Base-by-base conservation (phyloP, 805 yeast genomes). In the Isabelozyma pseudorhagii region DNA sequence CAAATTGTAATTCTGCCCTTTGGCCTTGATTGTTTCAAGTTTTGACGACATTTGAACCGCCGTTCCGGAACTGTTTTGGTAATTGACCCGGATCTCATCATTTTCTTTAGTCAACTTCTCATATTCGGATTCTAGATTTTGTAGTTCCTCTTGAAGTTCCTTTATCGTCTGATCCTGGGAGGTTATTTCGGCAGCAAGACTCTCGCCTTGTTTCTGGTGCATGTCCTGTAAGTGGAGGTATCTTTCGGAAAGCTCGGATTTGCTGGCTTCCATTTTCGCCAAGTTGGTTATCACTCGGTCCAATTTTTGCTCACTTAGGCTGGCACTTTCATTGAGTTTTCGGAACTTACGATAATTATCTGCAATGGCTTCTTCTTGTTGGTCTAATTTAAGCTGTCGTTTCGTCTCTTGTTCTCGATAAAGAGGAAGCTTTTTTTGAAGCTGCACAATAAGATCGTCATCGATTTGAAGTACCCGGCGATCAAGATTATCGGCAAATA, bases 311-410 rank as follows among this genome's bases (percentile, higher is more conserved):
- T 74, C 79, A 8, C 59, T 61, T 7, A 59, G 40, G 7, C 50
- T 47, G 2, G 74, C 74, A 29, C 63, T 70, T 21, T 72, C 77
- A 51, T 71, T 74, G 36, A 69, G 56, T 42, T 63, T 61, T 38
- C 69, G 60, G 14, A 72, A 55, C 43, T 66, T 62, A 14, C 59
- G 53, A 55, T 69, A 74, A 28, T 61, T 59, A 8, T 51, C 61
- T 3, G 73, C 71, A 0, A 74, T 69, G 9, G 47, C 47, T 6
- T 64, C 67, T 46, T 72, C 77, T 43, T 66, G 67, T 1, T 51
- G 48, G 52, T 74, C 79, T 38, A 61, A 62, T 14, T 59, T 54
- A 3, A 59, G 47, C 49, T 74, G 79, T 17, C 73, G 51, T 38
- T 53, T 48, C 0, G 72, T 57, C 49, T 72, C 77, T 4, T 47